Evolutionary conservation across 306 rosid genomes (phyloP).

Genomic region (Medicago ruthenica): DNA sequence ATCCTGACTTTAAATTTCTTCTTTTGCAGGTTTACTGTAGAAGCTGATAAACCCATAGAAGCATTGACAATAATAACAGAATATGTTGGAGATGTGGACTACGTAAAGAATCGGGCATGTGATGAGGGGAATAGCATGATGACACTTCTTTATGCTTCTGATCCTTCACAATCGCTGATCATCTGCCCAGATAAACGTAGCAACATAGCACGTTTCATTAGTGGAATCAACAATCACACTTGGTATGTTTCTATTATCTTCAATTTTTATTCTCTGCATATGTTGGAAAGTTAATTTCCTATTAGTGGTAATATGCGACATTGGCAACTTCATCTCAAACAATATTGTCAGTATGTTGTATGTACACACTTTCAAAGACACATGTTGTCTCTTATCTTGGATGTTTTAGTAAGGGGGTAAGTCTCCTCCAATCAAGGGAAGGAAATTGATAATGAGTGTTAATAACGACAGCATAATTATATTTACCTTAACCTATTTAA

Average conservation of each 20-base stretch:
- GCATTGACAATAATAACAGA: constrained; percentile 76
- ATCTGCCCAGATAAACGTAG: constrained; percentile 86
- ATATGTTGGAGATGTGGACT: constrained; percentile 94
- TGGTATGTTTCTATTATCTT: constrained; percentile 57
- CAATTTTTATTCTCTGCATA: constrained; percentile 8
- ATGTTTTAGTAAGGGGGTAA: neutral
- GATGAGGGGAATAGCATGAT: constrained; percentile 94
- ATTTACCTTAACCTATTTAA: neutral
- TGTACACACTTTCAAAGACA: neutral
- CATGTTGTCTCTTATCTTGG: neutral
- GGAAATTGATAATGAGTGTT: neutral
- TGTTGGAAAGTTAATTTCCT: neutral
- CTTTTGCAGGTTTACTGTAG: too few relatives aligned
- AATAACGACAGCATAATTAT: neutral
- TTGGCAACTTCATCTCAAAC: neutral
- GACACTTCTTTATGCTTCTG: constrained; percentile 82
- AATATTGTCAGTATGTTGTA: neutral
- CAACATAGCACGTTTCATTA: constrained; percentile 77
- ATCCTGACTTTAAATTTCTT: constrained; percentile 8
- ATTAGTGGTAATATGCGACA: neutral
- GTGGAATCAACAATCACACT: constrained; percentile 90
- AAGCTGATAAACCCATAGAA: too few relatives aligned
- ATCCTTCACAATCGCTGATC: constrained; percentile 74
- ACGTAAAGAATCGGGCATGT: constrained; percentile 73
- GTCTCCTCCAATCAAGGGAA: neutral